A percentile compares a stretch with the other conserved stretches of the same genome.
phyloP scores from a whole-genome alignment of 345 rosid species.

The Euphorbia lathyris region DNA sequence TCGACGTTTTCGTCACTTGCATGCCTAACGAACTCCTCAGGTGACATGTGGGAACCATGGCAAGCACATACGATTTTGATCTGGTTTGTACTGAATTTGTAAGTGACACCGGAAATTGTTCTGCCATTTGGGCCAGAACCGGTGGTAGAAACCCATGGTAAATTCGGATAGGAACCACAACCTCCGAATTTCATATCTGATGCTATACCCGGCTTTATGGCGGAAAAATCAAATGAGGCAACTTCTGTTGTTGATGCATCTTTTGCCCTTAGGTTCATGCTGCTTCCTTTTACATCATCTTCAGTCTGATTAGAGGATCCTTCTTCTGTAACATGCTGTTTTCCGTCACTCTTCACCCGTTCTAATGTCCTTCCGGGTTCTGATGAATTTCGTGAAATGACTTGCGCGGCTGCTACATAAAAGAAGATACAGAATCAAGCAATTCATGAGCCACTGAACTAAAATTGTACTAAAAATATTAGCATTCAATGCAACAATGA shows the following conservation, averaged over 20 bases:
- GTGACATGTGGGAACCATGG: slow-evolving; percentile 86
- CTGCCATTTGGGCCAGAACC: slow-evolving; percentile 80
- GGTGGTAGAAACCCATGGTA: slow-evolving; percentile 96
- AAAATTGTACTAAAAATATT: neutral
- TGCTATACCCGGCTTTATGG: slow-evolving; percentile 86
- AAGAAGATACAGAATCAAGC: slow-evolving; percentile 2
- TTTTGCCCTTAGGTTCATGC: slow-evolving; percentile 34
- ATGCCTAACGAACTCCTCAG: slow-evolving; percentile 87
- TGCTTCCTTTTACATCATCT: slow-evolving; percentile 42
- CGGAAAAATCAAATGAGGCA: slow-evolving; percentile 55
- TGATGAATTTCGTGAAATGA: slow-evolving; percentile 31
- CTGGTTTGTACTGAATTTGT: slow-evolving; percentile 64
- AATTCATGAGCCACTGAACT: slow-evolving; percentile 1
- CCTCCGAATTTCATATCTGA: slow-evolving; percentile 87
- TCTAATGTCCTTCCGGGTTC: slow-evolving; percentile 42
- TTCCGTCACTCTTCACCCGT: slow-evolving; percentile 60
- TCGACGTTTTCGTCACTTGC: slow-evolving; percentile 65
- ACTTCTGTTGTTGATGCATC: slow-evolving; percentile 46
- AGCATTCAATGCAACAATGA: neutral
- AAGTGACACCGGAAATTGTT: slow-evolving; percentile 89
- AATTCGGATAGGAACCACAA: slow-evolving; percentile 73
- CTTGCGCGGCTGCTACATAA: slow-evolving; percentile 42
- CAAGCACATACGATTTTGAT: slow-evolving; percentile 93
- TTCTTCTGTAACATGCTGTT: slow-evolving; percentile 64
- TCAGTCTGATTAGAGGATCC: slow-evolving; percentile 63